Percentiles rank a stretch among this genome's conserved stretches.
Evolutionary conservation across 768 basidiomycete genomes (phyloP).

Genomic region (Russula earlei): DNA sequence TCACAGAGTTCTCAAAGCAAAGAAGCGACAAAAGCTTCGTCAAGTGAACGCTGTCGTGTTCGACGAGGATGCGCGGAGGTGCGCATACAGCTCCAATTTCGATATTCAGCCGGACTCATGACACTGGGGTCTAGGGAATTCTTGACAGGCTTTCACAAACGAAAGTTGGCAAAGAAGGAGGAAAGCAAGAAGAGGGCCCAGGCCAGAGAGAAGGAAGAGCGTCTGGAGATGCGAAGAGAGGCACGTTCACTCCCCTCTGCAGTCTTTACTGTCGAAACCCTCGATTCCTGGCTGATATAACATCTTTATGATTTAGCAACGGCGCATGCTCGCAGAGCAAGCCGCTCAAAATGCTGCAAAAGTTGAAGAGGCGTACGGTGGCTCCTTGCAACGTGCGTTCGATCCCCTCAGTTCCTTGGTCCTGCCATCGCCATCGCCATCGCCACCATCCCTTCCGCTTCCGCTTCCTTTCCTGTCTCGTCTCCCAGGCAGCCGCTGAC

Average conservation of each 20-base stretch:
- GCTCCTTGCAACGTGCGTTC: conserved; percentile 5
- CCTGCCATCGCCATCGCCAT: too few species aligned
- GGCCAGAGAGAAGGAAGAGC: conserved; percentile 68
- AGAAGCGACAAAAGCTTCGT: conserved; percentile 51
- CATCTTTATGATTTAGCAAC: conserved; percentile 43
- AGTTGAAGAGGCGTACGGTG: conserved; percentile 66
- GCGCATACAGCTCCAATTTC: neutral
- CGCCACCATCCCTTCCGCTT: too few species aligned
- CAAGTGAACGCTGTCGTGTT: conserved; percentile 79
- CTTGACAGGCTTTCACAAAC: conserved; percentile 88
- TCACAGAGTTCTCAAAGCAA: conserved; percentile 53
- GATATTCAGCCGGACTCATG: neutral
- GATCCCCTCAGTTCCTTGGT: neutral
- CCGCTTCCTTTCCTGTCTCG: too few species aligned
- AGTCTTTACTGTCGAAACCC: neutral
- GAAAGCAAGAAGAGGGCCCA: conserved; percentile 62
- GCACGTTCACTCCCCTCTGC: conserved; percentile 33
- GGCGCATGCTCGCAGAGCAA: conserved; percentile 66
- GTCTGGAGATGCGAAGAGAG: conserved; percentile 67
- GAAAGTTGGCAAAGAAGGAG: conserved; percentile 79
- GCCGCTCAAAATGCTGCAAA: conserved; percentile 68
- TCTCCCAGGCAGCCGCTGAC: too few species aligned
- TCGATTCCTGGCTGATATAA: conserved; percentile 14
- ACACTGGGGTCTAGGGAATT: conserved; percentile 51
- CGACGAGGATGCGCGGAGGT: conserved; percentile 72